Evolutionary conservation across 1,284 basidiomycete species (phyloP), one percentile per base, ranked within the genome.

Genomic region (Irpex lacteus): DNA sequence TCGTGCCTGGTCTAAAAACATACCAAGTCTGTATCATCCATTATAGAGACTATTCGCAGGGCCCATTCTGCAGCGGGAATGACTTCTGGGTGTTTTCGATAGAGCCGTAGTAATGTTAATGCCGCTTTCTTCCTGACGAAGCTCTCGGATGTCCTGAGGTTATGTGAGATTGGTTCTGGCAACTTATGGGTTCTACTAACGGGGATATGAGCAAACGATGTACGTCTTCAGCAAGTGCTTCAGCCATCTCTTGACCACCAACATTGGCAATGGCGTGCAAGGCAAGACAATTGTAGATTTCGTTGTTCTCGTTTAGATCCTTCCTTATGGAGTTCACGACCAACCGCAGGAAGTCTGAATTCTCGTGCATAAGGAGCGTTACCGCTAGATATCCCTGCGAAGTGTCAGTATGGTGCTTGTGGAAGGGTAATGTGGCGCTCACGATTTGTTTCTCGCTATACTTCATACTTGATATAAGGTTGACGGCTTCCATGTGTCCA

Each of bases 371-470:
- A 60, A 99, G 82, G 59, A 99, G 79, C 2, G 98, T 99, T 26
- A 99, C 90, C 9, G 98, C 98, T 54, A 99, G 89, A 78, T 99
- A 99, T 47, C 98, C 97, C 96, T 94, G 40, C 15, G 40, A 18
- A 53, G 13, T 26, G 49, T 19, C 37, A 67, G n/a, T 38, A 37
- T 4, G 11, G 9, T 6, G 34, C 21, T 21, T 6, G 7, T 50
- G n/a, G 50, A 5, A 9, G 57, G 32, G 26, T 52, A 38, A 52
- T 40, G 38, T 34, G 34, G 77, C 93, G 77, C 93, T 71, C 74
- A 97, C 97, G 69, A 99, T 99, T 79, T 99, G 98, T 80, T 99
- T 99, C 81, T 99, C 98, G 71, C 93, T 96, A 76, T 99, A 99
- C 74, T 98, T 98, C 55, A 87, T 80, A 74, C 94, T 96, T 47